A percentile compares a stretch with the other conserved stretches of the same genome.
These are phyloP conservation scores for Austroboletus niveus DNA, from an alignment of 1,284 basidiomycete genomes.

Conservation along the genomic window DNA sequence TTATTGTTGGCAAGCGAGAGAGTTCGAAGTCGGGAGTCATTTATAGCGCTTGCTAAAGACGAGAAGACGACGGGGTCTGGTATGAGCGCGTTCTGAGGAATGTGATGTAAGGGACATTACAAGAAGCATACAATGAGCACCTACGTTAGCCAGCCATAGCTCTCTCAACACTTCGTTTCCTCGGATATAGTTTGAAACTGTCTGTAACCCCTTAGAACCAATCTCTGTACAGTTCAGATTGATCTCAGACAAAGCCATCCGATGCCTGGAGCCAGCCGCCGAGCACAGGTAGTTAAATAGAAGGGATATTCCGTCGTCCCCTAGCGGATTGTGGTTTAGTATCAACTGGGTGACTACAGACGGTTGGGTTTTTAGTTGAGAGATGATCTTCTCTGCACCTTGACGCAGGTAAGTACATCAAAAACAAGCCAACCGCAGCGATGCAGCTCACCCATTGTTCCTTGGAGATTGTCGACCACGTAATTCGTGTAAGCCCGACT, in stretches of 20 bases:
- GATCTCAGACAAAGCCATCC: slow-evolving; percentile 47
- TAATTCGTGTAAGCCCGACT: slow-evolving; percentile 21
- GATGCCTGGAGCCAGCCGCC: slow-evolving; percentile 43
- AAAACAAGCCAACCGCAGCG: background rate
- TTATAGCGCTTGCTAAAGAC: slow-evolving; percentile 27
- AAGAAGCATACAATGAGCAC: slow-evolving; percentile 23
- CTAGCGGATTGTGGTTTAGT: slow-evolving; percentile 56
- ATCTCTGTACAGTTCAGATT: slow-evolving; percentile 55
- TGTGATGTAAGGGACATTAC: slow-evolving; percentile 1
- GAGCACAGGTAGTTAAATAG: slow-evolving; percentile 59
- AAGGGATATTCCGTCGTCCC: slow-evolving; percentile 54
- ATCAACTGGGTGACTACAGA: slow-evolving; percentile 47
- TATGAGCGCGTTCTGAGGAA: slow-evolving; percentile 28
- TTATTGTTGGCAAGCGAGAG: slow-evolving; percentile 28
- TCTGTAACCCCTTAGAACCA: slow-evolving; percentile 51
- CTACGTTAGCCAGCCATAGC: slow-evolving; percentile 57
- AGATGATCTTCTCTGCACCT: slow-evolving; percentile 49
- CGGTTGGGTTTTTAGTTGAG: slow-evolving; percentile 41
- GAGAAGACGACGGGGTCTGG: slow-evolving; percentile 25
- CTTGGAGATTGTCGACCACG: slow-evolving; percentile 21
- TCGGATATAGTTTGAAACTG: slow-evolving; percentile 51
- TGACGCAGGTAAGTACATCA: background rate
- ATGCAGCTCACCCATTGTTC: slow-evolving; percentile 16
- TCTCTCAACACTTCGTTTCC: slow-evolving; percentile 45
- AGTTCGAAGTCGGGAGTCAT: slow-evolving; percentile 27